A percentile compares a stretch with the other conserved stretches of the same genome.
Conservation (phyloP, 2,329 filamentous ascomycete species). For the Aspergillus caelatus region DNA sequence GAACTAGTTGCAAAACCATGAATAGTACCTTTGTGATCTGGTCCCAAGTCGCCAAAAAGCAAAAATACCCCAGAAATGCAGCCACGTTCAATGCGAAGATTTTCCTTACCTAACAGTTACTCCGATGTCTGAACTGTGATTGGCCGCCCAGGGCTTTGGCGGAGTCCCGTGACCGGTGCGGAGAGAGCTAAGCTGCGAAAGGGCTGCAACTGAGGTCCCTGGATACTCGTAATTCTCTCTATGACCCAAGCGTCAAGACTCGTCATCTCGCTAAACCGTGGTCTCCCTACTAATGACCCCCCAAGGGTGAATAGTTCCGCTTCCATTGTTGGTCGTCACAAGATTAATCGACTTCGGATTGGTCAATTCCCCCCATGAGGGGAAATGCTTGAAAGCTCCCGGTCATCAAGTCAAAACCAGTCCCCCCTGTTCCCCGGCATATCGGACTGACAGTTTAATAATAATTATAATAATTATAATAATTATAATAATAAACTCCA, state of each 20-base stretch:
- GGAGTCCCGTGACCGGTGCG: constrained; percentile 12
- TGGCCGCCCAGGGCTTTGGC: not conserved
- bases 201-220: not conserved
- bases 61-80: constrained; percentile 10
- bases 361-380: not conserved
- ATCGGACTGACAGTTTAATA: not conserved
- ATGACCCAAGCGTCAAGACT: not conserved
- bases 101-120: constrained; percentile 24
- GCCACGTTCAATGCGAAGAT: not conserved
- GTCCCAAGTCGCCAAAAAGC: not conserved
- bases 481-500: not conserved
- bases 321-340: not conserved
- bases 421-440: not conserved
- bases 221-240: not conserved
- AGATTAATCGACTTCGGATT: not conserved
- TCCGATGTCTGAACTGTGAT: not conserved
- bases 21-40: too few species aligned
- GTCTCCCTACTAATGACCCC: too few species aligned
- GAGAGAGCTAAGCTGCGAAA: constrained; percentile 8
- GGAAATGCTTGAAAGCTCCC: not conserved
- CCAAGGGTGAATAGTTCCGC: not conserved
- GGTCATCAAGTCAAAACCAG: too few species aligned
- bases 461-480: not conserved
- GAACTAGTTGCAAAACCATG: too few species aligned
- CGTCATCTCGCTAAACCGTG: not conserved